Percentiles rank a stretch among this genome's conserved stretches.
Evolutionary conservation across 495 filamentous ascomycete genomes (phyloP).

Genomic region (Cairneyella variabilis): DNA sequence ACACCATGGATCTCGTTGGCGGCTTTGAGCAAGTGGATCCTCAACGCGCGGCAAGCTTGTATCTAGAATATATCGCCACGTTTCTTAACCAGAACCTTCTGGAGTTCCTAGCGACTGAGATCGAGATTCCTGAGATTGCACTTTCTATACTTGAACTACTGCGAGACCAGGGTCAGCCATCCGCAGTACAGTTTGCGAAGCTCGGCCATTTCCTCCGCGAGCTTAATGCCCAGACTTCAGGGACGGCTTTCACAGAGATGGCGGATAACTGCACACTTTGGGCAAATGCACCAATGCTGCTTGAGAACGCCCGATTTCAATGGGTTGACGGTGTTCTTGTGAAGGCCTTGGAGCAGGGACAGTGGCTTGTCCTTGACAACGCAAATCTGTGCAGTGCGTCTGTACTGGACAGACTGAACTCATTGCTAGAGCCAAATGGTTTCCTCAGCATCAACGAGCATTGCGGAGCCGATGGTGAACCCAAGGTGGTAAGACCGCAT

Average conservation of each 20-base stretch:
- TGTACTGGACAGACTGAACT: constrained; percentile 92
- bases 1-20: constrained; percentile 94
- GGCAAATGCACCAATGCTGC: constrained; percentile 37
- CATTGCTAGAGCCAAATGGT: constrained; percentile 86
- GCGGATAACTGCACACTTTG: constrained; percentile 29
- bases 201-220: constrained; percentile 5
- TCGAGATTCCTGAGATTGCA: constrained; percentile 38
- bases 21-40: constrained; percentile 94
- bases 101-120: constrained; percentile 37
- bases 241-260: constrained; percentile 13
- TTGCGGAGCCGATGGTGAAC: constrained; percentile 73
- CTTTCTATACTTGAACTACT: constrained; percentile 40
- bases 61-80: constrained; percentile 47
- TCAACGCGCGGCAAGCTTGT: constrained; percentile 57
- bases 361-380: constrained; percentile 95
- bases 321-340: constrained; percentile 95
- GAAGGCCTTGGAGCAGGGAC: constrained; percentile 76
- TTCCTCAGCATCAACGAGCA: constrained; percentile 89
- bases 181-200: constrained; percentile 24
- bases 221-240: constrained; percentile 12
- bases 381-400: constrained; percentile 94
- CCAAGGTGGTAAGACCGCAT: constrained; percentile 76
- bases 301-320: constrained; percentile 78
- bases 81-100: constrained; percentile 54
- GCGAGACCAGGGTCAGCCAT: constrained; percentile 17